phyloP scores from a whole-genome alignment of 2,329 filamentous ascomycete genomes.

The Penicillium sp. region DNA sequence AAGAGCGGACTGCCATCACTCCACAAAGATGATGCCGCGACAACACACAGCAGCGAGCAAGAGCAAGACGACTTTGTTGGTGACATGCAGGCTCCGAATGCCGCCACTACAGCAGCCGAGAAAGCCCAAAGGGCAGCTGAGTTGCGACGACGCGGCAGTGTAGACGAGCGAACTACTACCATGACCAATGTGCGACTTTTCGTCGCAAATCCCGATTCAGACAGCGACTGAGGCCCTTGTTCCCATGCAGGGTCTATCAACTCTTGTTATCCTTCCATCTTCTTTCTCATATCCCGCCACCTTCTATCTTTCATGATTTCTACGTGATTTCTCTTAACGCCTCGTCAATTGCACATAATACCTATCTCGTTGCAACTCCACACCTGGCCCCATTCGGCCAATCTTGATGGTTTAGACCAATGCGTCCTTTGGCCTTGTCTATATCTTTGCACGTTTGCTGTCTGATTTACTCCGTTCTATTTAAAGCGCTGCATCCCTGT shows the following conservation, averaged over 20 bases:
- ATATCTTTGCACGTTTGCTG: conserved; percentile 10
- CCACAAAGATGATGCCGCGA: conserved; percentile 27
- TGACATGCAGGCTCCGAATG: conserved; percentile 47
- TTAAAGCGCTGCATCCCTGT: not conserved
- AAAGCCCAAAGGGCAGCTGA: conserved; percentile 44
- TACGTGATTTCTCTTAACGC: conserved; percentile 5
- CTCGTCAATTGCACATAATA: conserved; percentile 24
- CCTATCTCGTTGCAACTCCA: conserved; percentile 11
- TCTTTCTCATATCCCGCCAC: conserved; percentile 4
- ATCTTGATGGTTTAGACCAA: conserved; percentile 15
- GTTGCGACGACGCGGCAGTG: conserved; percentile 46
- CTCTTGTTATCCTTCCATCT: conserved; percentile 3
- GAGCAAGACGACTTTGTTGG: conserved; percentile 53
- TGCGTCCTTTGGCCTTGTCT: conserved; percentile 7
- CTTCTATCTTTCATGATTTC: conserved; percentile 16
- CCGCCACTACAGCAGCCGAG: conserved; percentile 36
- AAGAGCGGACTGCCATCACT: conserved; percentile 24
- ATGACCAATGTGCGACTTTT: conserved; percentile 47
- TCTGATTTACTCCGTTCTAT: not conserved
- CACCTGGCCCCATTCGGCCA: conserved; percentile 4
- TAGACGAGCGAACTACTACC: conserved; percentile 48
- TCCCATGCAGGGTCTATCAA: not conserved
- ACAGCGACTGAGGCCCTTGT: conserved; percentile 32
- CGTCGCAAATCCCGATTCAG: conserved; percentile 48
- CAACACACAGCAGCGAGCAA: conserved; percentile 35